These are phyloP conservation scores for Krasilnikovozyma curviuscula DNA, from an alignment of 768 basidiomycete species.

Conservation along the genomic window DNA sequence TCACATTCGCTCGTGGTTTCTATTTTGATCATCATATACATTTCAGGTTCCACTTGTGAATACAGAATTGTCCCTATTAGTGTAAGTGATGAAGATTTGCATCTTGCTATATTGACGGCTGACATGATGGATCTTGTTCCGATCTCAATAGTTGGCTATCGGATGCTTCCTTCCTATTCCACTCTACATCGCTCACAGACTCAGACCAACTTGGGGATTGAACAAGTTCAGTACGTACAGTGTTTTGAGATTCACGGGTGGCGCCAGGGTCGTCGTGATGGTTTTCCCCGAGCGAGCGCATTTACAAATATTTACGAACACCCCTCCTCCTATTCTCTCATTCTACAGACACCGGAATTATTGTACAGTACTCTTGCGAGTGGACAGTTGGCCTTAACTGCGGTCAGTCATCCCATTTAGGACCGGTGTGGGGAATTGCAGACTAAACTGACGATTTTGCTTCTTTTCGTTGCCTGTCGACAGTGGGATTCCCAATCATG, in stretches of 20 bases:
- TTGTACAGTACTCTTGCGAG: constrained; percentile 18
- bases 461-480: constrained; percentile 18
- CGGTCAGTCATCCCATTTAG: constrained; percentile 15
- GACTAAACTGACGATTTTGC: no score
- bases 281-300: no score
- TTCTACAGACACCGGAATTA: constrained; percentile 15
- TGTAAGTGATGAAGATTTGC: no score
- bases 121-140: no score
- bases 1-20: no score
- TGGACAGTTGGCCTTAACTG: constrained; percentile 17
- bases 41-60: constrained; percentile 16
- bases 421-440: no score
- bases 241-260: no score
- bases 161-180: constrained; percentile 18
- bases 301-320: no score
- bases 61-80: constrained; percentile 20
- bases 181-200: constrained; percentile 15
- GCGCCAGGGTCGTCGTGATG: no score
- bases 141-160: constrained; percentile 15
- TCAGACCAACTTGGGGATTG: constrained; percentile 9
- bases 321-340: no score
- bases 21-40: no score
- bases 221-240: constrained; percentile 14
- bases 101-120: no score
- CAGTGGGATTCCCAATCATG: neutral